Evolutionary conservation across 352 stramenopile species (phyloP).

Genomic region (Phytophthora kernoviae): DNA sequence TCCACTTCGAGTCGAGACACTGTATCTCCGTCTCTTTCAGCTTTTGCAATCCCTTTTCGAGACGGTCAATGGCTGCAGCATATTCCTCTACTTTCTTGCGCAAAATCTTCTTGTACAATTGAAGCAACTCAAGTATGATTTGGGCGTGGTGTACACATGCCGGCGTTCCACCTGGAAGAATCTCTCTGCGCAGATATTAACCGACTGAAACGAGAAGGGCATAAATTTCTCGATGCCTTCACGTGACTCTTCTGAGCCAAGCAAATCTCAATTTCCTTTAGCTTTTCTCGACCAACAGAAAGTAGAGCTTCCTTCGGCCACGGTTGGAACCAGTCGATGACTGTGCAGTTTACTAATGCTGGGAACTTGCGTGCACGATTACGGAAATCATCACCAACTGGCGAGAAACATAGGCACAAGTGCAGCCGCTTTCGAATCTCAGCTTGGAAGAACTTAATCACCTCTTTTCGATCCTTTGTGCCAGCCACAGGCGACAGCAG

Average conservation of each 20-base stretch:
- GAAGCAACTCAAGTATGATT: conserved; percentile 96
- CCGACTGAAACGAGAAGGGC: conserved; percentile 94
- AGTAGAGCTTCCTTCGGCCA: conserved; percentile 94
- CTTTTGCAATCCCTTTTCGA: conserved; percentile 93
- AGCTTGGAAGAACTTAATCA: conserved; percentile 95
- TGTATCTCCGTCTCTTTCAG: conserved; percentile 93
- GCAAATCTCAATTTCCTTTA: conserved; percentile 85
- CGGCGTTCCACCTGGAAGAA: conserved; percentile 92
- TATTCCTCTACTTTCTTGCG: conserved; percentile 92
- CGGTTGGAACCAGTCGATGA: conserved; percentile 96
- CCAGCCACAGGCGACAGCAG: conserved; percentile 72
- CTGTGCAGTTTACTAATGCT: conserved; percentile 95
- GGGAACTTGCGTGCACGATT: conserved; percentile 95
- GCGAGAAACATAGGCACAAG: conserved; percentile 94
- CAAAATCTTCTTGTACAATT: conserved; percentile 95
- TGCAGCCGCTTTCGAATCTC: conserved; percentile 96
- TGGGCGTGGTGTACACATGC: conserved; percentile 95
- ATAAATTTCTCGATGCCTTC: conserved; percentile 95
- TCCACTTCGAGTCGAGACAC: conserved; percentile 94
- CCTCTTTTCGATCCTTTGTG: conserved; percentile 89
- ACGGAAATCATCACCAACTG: conserved; percentile 95
- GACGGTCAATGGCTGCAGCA: conserved; percentile 86
- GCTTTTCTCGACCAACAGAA: conserved; percentile 88
- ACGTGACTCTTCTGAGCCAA: conserved; percentile 82
- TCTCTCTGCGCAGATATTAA: conserved; percentile 91